Evolutionary conservation across 2,329 filamentous ascomycete species (phyloP), one percentile per base, ranked within the genome.

Genomic region (Trichoderma sp.): DNA sequence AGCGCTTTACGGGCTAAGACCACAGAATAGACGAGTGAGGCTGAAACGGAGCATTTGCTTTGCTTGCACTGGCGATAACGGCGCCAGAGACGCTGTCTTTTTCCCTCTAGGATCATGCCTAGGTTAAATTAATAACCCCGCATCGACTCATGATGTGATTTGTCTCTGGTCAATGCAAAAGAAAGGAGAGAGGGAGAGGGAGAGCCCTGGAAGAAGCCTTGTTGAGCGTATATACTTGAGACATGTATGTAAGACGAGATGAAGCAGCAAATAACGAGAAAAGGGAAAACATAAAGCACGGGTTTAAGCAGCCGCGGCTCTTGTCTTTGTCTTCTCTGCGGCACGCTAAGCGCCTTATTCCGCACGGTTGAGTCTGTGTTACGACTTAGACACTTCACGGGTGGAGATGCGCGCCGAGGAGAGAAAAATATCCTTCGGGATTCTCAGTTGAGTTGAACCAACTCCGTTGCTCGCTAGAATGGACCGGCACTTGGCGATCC

Each of bases 11-110:
- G 55, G 63, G 23, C 30, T 67, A 65, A 68, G 34, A 11, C 53
- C 47, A 30, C 13, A 43, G 12, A 12, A n/a, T 13, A 17, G 36
- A 61, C 30, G 57, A 26, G 43, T 62, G 57, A 69, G 67, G 67
- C 67, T 69, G 67, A 69, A 69, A 69, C 67, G 55, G 55, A 61
- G 67, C 28, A n/a, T 34, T 36, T 36, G 13, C 1, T 15, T 15
- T 43, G 26, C n/a, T 36, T n/a, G 39, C 39, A 17, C 39, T 53
- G 23, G 53, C n/a, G 50, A 58, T n/a, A 34, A 61, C 23, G 34
- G 59, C 17, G 59, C 13, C 23, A n/a, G 9, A n/a, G 26, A 50
- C 36, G 61, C 13, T 39, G 64, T 28, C 34, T 62, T 7, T 61
- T 55, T 23, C 6, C n/a, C 17, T 23, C 15, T 32, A 28, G 36